Conservation (phyloP, 2,329 filamentous ascomycete species). For the Cladosporium velox region DNA sequence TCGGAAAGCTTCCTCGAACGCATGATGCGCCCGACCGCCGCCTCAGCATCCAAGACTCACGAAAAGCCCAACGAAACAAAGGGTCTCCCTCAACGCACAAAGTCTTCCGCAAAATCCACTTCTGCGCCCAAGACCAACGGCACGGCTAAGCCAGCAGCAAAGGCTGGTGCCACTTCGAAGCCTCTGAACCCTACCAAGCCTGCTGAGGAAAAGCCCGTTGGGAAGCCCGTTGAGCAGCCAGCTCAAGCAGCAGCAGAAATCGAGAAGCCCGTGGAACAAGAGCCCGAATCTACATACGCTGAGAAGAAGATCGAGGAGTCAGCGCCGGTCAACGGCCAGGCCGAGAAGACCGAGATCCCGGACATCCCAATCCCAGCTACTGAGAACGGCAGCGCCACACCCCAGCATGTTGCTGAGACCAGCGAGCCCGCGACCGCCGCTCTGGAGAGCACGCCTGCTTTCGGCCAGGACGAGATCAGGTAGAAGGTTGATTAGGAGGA, state of each 20-base stretch:
- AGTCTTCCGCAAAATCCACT: constrained; percentile 17
- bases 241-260: not conserved
- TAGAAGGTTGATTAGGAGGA: not conserved
- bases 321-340: not conserved
- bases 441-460: constrained; percentile 24
- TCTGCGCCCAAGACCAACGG: constrained; percentile 24
- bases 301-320: constrained; percentile 8
- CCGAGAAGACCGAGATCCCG: not conserved
- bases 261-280: not conserved
- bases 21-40: constrained; percentile 76
- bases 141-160: constrained; percentile 16
- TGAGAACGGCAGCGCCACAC: constrained; percentile 8
- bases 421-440: constrained; percentile 8
- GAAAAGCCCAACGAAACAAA: constrained; percentile 55
- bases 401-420: constrained; percentile 10
- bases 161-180: constrained; percentile 3
- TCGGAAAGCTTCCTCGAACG: constrained; percentile 75
- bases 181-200: not conserved
- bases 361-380: constrained; percentile 11
- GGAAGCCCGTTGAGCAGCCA: not conserved
- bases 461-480: constrained; percentile 20
- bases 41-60: constrained; percentile 66
- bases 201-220: constrained; percentile 3
- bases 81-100: constrained; percentile 36
- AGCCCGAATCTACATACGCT: not conserved